These are phyloP conservation scores for Calocera cornea DNA, from an alignment of 768 basidiomycete species.

Conservation along the genomic window DNA sequence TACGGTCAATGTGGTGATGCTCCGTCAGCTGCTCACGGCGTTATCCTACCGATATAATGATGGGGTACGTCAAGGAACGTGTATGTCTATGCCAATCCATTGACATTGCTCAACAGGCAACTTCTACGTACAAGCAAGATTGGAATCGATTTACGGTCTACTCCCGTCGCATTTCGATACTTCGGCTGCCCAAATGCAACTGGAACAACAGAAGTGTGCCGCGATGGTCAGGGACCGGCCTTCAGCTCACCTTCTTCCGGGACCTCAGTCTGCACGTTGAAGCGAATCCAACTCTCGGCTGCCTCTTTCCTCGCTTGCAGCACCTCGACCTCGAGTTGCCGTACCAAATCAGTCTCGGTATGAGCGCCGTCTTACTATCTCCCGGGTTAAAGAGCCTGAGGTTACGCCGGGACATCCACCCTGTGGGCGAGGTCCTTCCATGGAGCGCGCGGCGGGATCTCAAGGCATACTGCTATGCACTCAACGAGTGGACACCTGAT, in stretches of 20 bases:
- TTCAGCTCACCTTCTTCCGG: not conserved
- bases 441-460: not conserved
- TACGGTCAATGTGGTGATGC: not conserved
- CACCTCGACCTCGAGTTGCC: not conserved
- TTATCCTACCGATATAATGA: not conserved
- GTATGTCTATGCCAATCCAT: too few species aligned
- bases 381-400: not conserved
- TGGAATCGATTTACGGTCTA: not conserved
- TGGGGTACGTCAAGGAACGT: not conserved
- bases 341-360: not conserved
- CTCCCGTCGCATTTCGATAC: not conserved
- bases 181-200: not conserved
- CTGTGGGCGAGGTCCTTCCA: not conserved
- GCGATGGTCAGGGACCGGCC: not conserved
- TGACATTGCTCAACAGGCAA: not conserved
- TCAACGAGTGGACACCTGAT: not conserved
- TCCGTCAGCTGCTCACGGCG: not conserved
- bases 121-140: not conserved
- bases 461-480: not conserved
- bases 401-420: not conserved
- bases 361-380: not conserved
- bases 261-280: not conserved
- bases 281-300: not conserved
- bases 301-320: not conserved
- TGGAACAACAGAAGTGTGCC: not conserved